A percentile compares a stretch with the other conserved stretches of the same genome.
Evolutionary conservation across 1,139 yeast species (phyloP).

Genomic region (Yamadazyma triangularis): DNA sequence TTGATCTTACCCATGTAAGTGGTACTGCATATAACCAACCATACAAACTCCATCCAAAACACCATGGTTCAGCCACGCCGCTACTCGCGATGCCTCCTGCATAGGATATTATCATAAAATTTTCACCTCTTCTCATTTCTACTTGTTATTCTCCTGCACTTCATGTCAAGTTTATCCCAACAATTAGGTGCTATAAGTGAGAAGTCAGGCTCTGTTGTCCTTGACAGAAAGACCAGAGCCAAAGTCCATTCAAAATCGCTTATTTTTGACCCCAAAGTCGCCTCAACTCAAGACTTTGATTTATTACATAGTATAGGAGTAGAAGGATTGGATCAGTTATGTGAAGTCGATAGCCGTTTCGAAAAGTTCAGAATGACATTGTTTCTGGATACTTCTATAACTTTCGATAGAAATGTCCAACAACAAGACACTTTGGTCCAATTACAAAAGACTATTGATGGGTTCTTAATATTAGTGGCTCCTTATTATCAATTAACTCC

Average conservation of each 20-base stretch:
- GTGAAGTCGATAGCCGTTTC: conserved; percentile 70
- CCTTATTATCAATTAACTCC: conserved; percentile 72
- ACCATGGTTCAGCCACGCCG: too few relatives aligned
- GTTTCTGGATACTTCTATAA: conserved; percentile 76
- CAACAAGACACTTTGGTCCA: conserved; percentile 69
- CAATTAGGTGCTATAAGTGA: conserved; percentile 75
- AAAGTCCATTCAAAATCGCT: conserved; percentile 86
- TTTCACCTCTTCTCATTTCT: too few relatives aligned
- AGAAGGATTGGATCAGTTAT: conserved; percentile 75
- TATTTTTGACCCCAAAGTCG: conserved; percentile 79
- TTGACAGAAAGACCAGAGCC: conserved; percentile 83
- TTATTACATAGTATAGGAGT: conserved; percentile 66
- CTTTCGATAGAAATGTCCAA: conserved; percentile 77
- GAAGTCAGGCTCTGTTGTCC: conserved; percentile 66
- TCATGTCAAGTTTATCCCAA: too few relatives aligned
- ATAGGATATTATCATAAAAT: too few relatives aligned
- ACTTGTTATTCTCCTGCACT: too few relatives aligned
- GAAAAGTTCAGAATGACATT: conserved; percentile 62
- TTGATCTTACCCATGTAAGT: too few relatives aligned
- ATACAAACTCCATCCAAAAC: too few relatives aligned
- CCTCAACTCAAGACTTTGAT: conserved; percentile 91
- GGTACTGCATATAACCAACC: too few relatives aligned
- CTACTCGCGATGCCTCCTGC: too few relatives aligned
- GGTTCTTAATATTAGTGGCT: conserved; percentile 70
- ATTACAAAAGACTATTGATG: conserved; percentile 68